Base-by-base conservation (phyloP, 345 rosid genomes). In the Hibiscus tridactylites region DNA sequence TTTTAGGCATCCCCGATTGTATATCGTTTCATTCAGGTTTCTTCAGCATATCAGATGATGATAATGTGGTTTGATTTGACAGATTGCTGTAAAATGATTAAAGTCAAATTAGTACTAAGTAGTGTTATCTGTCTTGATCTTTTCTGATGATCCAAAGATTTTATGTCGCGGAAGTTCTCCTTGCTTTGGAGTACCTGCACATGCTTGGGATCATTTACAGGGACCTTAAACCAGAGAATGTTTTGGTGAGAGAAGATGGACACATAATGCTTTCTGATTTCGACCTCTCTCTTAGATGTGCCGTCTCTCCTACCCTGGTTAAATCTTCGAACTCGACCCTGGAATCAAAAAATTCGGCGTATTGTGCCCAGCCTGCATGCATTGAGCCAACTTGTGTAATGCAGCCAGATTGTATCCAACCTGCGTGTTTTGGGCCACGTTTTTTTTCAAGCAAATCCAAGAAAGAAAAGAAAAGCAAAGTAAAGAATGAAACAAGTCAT, bases 171-270 rank as follows among this genome's bases (percentile, higher is more conserved):
- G 97, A 92, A 82, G 92, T 90, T 58, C 90, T 92, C 71, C 88
- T 92, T 9, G 88, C 97, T 49, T 59, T 92, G 84, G 97, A 92
- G 81, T 92, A 92, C 71, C 79, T 92, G 73, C 97, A 92, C 78
- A 88, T 90, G 96, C 92, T 92, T 52, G 97, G 97, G 67, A 87
- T 92, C 70, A 86, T 92, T 49, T 90, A 90, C 82, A 79, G 96
- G 68, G 97, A 90, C 76, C 90, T 88, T 19, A 90, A 90, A 78
- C 96, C 97, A 0, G 97, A 92, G 79, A 92, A 90, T 71, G 94
- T 90, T 31, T 76, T 90, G 58, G 88, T 90, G 26, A 83, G 84
- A 76, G 96, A 92, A 73, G 96, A 90, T 64, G 96, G 96, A 49
- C 96, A 90, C 70, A 90, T 88, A 62, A 85, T 92, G 97, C 86